Conservation (phyloP, 1,139 yeast species). For the Blastobotrys elegans region DNA sequence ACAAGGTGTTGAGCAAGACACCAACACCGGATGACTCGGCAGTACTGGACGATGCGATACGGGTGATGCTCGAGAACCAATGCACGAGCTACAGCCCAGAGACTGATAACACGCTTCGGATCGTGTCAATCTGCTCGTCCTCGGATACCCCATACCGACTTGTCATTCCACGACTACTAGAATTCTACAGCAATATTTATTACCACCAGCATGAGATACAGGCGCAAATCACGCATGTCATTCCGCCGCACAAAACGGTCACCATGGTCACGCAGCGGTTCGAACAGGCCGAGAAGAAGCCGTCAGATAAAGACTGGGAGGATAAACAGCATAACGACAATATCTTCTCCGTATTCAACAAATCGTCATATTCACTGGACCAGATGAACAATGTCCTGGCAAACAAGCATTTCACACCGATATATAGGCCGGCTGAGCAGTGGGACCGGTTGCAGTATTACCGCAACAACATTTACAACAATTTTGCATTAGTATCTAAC, state of each 20-base stretch:
- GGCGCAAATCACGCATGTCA: constrained; percentile 21
- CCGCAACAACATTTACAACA: constrained; percentile 18
- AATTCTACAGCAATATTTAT: constrained; percentile 12
- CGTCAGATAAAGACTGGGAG: background rate
- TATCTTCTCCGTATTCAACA: background rate
- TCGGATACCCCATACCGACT: constrained; percentile 19
- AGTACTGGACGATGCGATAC: constrained; percentile 12
- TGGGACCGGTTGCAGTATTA: constrained; percentile 10
- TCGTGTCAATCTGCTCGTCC: constrained; percentile 21
- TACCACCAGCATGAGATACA: constrained; percentile 8
- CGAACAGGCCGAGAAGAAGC: background rate
- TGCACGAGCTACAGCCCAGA: constrained; percentile 12
- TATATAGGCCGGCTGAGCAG: background rate
- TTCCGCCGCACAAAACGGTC: constrained; percentile 20
- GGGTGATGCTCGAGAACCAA: constrained; percentile 6
- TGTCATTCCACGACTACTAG: constrained; percentile 20
- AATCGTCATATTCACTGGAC: background rate
- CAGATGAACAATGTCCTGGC: background rate
- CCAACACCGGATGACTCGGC: constrained; percentile 11
- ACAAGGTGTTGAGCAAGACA: constrained; percentile 8
- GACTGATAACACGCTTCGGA: constrained; percentile 17
- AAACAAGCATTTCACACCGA: background rate
- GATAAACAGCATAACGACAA: background rate
- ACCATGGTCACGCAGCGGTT: constrained; percentile 12
- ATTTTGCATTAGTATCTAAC: constrained; percentile 19